Evolutionary conservation across 495 filamentous ascomycete species (phyloP).

Genomic region (Aspergillus cristatus): DNA sequence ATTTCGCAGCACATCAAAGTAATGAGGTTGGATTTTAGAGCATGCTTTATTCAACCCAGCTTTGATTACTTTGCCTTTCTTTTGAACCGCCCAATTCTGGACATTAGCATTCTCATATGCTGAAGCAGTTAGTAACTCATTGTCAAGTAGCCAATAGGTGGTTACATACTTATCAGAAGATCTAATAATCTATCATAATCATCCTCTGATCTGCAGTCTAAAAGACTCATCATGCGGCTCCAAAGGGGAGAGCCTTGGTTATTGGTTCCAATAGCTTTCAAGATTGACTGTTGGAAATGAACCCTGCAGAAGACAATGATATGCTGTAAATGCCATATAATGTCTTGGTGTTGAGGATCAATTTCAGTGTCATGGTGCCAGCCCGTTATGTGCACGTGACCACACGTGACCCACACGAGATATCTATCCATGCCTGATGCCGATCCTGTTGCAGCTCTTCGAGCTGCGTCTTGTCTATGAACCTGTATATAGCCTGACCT

Average conservation of each 20-base stretch:
- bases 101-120: slow-evolving; percentile 2
- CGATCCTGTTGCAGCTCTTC: too few species aligned
- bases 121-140: slow-evolving; percentile 3
- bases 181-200: slow-evolving; percentile 4
- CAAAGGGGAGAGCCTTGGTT: slow-evolving; percentile 1
- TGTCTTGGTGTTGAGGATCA: neutral
- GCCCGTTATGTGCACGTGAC: too few species aligned
- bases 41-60: slow-evolving; percentile 6
- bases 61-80: slow-evolving; percentile 5
- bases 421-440: too few species aligned
- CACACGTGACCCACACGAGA: too few species aligned
- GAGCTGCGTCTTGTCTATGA: too few species aligned
- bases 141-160: neutral
- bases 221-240: slow-evolving; percentile 5
- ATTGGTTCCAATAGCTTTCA: slow-evolving; percentile 1
- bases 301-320: too few species aligned
- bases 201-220: slow-evolving; percentile 1
- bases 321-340: too few species aligned
- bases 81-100: slow-evolving; percentile 6
- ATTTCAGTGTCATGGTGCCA: too few species aligned
- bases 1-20: slow-evolving; percentile 4
- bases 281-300: too few species aligned
- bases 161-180: slow-evolving; percentile 3
- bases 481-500: too few species aligned
- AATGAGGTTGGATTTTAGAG: slow-evolving; percentile 7